Evolutionary conservation across 169 alveolate species (phyloP).

Genomic region (Blepharisma undulans): DNA sequence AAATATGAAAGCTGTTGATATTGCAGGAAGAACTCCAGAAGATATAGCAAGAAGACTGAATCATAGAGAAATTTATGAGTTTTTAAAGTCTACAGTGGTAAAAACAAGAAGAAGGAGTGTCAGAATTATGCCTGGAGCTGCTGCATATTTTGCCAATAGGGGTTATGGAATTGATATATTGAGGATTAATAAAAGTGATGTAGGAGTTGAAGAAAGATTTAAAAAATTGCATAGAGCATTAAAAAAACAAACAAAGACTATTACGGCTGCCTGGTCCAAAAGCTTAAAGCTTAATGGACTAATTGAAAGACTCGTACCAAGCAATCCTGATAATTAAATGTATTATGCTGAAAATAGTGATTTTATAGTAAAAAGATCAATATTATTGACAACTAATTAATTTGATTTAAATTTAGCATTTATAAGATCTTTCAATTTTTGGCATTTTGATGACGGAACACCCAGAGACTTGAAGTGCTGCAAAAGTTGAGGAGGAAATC

Average conservation of each 20-base stretch:
- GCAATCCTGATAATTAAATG: background rate
- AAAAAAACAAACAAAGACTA: background rate
- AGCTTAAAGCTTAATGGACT: background rate
- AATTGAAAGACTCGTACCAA: background rate
- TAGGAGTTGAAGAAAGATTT: background rate
- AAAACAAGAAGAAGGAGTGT: background rate
- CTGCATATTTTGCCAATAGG: background rate
- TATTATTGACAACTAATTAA: too few relatives aligned
- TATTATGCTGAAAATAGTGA: background rate
- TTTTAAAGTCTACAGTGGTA: background rate
- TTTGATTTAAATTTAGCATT: background rate
- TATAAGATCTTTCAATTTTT: background rate
- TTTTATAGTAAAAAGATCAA: too few relatives aligned
- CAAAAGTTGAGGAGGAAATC: background rate
- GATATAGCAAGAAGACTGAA: background rate
- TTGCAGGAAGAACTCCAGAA: slow-evolving; percentile 22
- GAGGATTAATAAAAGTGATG: background rate
- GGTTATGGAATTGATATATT: background rate
- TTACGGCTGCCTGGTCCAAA: background rate
- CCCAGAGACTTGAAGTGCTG: background rate
- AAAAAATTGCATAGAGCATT: background rate
- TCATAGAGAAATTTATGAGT: background rate
- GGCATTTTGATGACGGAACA: background rate
- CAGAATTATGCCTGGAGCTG: background rate
- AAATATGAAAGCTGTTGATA: background rate